Evolutionary conservation across 495 filamentous ascomycete species (phyloP).

Genomic region (Xeromyces bisporus): DNA sequence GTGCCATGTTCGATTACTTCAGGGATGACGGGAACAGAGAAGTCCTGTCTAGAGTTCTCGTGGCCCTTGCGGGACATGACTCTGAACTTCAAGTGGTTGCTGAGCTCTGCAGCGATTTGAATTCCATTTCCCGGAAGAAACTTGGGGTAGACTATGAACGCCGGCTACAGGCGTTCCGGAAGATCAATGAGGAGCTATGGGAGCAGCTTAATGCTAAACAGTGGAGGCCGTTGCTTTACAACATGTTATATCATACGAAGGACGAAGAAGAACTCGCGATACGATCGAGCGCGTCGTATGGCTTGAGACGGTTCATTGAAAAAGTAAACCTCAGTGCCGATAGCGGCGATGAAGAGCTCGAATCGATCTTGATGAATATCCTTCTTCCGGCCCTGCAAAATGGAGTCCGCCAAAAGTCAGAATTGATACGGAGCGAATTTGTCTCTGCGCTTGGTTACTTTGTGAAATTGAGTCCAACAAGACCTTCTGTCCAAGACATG

Average conservation of each 20-base stretch:
- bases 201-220: conserved; percentile 47
- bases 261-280: conserved; percentile 80
- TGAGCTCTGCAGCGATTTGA: conserved; percentile 57
- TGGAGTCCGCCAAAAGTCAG: conserved; percentile 58
- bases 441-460: conserved; percentile 61
- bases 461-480: conserved; percentile 49
- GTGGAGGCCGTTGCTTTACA: conserved; percentile 82
- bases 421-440: conserved; percentile 70
- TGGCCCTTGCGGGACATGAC: conserved; percentile 47
- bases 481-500: conserved; percentile 59
- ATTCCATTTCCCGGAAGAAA: conserved; percentile 48
- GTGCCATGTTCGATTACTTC: conserved; percentile 73
- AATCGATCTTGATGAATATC: conserved; percentile 38
- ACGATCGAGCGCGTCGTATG: conserved; percentile 66
- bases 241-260: conserved; percentile 75
- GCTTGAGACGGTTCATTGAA: conserved; percentile 67
- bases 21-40: conserved; percentile 58
- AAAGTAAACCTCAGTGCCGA: conserved; percentile 23
- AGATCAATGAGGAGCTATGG: conserved; percentile 41
- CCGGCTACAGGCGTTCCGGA: conserved; percentile 58
- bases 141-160: conserved; percentile 77
- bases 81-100: conserved; percentile 44
- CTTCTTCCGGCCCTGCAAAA: conserved; percentile 60
- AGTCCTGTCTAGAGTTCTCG: conserved; percentile 52
- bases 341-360: conserved; percentile 22